Evolutionary conservation across 352 stramenopile genomes (phyloP), one percentile per base, ranked within the genome.

Genomic region (Pythium chondricola): DNA sequence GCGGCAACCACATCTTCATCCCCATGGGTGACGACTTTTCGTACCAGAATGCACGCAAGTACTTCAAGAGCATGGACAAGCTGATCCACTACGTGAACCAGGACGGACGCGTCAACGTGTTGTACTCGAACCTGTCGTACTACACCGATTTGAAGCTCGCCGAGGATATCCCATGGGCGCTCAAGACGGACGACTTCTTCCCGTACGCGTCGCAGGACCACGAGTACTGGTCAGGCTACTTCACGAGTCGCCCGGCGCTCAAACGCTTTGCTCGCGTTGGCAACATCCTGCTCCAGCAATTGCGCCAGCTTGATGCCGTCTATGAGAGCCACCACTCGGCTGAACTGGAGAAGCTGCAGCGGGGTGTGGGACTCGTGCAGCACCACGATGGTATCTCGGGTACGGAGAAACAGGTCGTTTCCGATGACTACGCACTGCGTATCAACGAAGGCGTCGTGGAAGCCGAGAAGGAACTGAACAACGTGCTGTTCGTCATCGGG

Each of bases 141-240:
- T 99, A 99, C 64, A 98, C 95, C 20, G 70, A 97, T 18, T 65
- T 91, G 35, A 98, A 98, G 69, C 67, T 88, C 24, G 69, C 69
- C 2, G 90, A 97, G 56, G 67, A 67, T 11, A 53, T 88, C 2
- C 71, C 69, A 6, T 97, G 72, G 78, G 70, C 70, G 30, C 67
- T 94, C 21, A 98, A 98, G 61, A 91, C 75, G 4, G 95, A 98
- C 39, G 96, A 99, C 53, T 98, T 99, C 54, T 97, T 98, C 49
- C 96, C 96, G 2, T 98, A 98, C 58, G 83, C 72, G 2, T 95
- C 97, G 32, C 83, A 80, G 31, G 67, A 80, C 31, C 72, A 98
- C 56, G 89, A 92, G 36, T 98, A 98, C 66, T 98, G 96, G 80
- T 73, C 93, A 9, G 96, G 96, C 1, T 99, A 97, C 67, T 99